A percentile compares a stretch with the other conserved stretches of the same genome.
phyloP scores from a whole-genome alignment of 1,284 basidiomycete genomes.

The Ustilago esculenta region DNA sequence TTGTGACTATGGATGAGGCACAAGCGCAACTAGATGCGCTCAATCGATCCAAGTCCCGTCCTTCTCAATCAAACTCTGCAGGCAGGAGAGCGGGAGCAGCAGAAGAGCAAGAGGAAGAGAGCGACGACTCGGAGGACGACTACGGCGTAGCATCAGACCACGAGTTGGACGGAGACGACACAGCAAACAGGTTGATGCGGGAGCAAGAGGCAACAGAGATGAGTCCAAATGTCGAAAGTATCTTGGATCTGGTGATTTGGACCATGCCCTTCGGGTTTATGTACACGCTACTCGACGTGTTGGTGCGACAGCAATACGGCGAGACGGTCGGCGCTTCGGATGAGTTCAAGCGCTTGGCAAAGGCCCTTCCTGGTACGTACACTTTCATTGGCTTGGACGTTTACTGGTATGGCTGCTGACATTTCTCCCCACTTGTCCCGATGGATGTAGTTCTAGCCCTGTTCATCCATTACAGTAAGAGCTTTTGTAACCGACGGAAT shows the following conservation, averaged over 20 bases:
- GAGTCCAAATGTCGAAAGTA: conserved; percentile 37
- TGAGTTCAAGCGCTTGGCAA: conserved; percentile 38
- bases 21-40: conserved; percentile 38
- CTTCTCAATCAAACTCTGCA: not conserved
- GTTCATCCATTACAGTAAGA: conserved; percentile 56
- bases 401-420: no score
- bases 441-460: conserved; percentile 34
- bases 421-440: conserved; percentile 55
- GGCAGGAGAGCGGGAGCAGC: not conserved
- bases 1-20: conserved; percentile 38
- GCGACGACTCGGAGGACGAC: conserved; percentile 35
- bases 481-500: no score
- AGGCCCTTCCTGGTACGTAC: conserved; percentile 54
- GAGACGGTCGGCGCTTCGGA: conserved; percentile 42
- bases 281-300: conserved; percentile 60
- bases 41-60: no score
- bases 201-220: conserved; percentile 46
- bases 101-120: not conserved
- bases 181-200: conserved; percentile 40
- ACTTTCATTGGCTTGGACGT: not conserved
- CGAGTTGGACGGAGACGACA: conserved; percentile 40
- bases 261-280: conserved; percentile 63
- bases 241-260: conserved; percentile 61
- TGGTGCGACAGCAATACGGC: conserved; percentile 65
- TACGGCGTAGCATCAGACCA: conserved; percentile 37